Evolutionary conservation across 768 basidiomycete genomes (phyloP), one percentile per base, ranked within the genome.

Genomic region (Boletus reticulatus): DNA sequence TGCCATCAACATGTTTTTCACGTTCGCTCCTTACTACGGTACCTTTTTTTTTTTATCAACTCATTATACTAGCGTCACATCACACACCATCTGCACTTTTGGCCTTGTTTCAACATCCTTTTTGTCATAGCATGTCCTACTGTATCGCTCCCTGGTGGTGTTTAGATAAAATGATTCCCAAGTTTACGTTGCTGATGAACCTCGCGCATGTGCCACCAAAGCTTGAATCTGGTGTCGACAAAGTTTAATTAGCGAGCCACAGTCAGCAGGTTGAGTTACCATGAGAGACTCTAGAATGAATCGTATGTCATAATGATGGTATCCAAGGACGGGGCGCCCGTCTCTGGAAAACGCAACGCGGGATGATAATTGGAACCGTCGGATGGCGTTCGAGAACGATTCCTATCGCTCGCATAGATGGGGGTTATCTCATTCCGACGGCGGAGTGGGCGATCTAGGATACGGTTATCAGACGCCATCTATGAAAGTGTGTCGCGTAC

Each of bases 51-150:
- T 65, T 62, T 37, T 48, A 59, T 60, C 53, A 43, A 4, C 27
- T 54, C 57, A 66, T 67, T 58, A 65, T 53, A 55, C n/a, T 19
- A 27, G 20, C 42, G 19, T 53, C 57, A 51, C 27, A 43, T 43
- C n/a, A 43, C 32, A 52, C 31, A 29, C 29, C 29, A 29, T 29
- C 42, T 52, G 52, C 44, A 61, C 19, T 48, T 14, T 38, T 48
- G 2, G 27, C 14, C 48, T 27, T 45, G 36, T 50, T 43, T 48
- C 34, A 19, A 13, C 13, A 36, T 31, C 19, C 32, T 16, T 10
- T 36, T 42, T 44, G 48, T 47, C 27, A 43, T 14, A n/a, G 20
- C 48, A 56, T 62, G 49, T 37, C 31, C 36, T 47, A 62, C 50
- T 66, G 62, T 68, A 66, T 45, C 51, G 14, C 32, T 50, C 22